Evolutionary conservation across 2,329 filamentous ascomycete species (phyloP), one percentile per base, ranked within the genome.

Genomic region (Xylariaceae sp.): DNA sequence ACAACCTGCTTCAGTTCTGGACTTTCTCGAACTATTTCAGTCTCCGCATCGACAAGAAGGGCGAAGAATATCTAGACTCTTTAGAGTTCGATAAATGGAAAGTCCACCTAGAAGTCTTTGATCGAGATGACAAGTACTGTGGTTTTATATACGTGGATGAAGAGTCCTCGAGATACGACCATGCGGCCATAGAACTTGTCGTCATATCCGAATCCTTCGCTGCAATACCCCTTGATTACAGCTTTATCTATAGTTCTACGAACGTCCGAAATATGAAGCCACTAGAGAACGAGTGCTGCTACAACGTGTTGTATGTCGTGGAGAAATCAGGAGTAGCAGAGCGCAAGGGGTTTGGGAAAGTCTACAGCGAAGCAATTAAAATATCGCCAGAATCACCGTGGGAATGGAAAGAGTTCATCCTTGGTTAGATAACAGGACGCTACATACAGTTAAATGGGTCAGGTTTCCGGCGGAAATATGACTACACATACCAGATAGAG

Each of bases 401-500:
- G 47, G 21, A 16, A 12, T 51, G 47, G 47, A 51, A 51, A 9
- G 47, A 51, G 26, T 24, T 51, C 2, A 33, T 51, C 4, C 36
- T 51, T 17, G 47, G 47, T 11, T 51, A n/a, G n/a, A n/a, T n/a
- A n/a, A n/a, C n/a, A n/a, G n/a, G n/a, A n/a, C n/a, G n/a, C n/a
- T n/a, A n/a, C n/a, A n/a, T n/a, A n/a, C n/a, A n/a, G n/a, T n/a
- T n/a, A n/a, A n/a, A n/a, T n/a, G n/a, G n/a, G n/a, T n/a, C n/a
- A n/a, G n/a, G n/a, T n/a, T n/a, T n/a, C n/a, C n/a, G n/a, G n/a
- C n/a, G n/a, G n/a, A n/a, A n/a, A n/a, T n/a, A n/a, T n/a, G n/a
- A n/a, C n/a, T n/a, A n/a, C n/a, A n/a, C n/a, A n/a, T n/a, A n/a
- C n/a, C n/a, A n/a, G n/a, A n/a, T n/a, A n/a, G n/a, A n/a, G n/a